Evolutionary conservation across 2,329 filamentous ascomycete genomes (phyloP).

Genomic region (Arthroderma sp.): DNA sequence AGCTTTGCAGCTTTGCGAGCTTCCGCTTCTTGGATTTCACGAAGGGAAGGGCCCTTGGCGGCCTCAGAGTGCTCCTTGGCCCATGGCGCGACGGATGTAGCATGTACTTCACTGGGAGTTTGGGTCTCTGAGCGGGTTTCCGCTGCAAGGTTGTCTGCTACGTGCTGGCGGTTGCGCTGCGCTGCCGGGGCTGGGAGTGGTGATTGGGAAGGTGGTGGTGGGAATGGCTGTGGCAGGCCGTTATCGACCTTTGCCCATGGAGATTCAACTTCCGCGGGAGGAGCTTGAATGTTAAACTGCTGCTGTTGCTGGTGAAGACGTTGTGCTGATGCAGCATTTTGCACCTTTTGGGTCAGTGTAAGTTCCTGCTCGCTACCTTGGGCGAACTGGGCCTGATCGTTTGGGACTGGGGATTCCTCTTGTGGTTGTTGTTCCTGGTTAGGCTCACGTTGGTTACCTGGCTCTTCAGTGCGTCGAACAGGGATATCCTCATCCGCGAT

Average conservation of each 20-base stretch:
- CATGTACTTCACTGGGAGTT: slow-evolving; percentile 55
- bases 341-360: slow-evolving; percentile 72
- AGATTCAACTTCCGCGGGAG: slow-evolving; percentile 30
- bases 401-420: not conserved
- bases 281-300: not conserved
- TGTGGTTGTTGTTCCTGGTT: slow-evolving; percentile 17
- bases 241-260: slow-evolving; percentile 50
- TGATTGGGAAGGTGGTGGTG: slow-evolving; percentile 61
- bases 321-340: slow-evolving; percentile 50
- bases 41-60: slow-evolving; percentile 78
- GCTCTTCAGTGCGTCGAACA: slow-evolving; percentile 27
- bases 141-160: slow-evolving; percentile 59
- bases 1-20: slow-evolving; percentile 83
- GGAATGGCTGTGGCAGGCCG: slow-evolving; percentile 57
- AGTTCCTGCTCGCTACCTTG: slow-evolving; percentile 44
- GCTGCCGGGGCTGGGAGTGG: slow-evolving; percentile 81
- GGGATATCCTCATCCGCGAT: slow-evolving; percentile 47
- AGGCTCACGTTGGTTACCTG: slow-evolving; percentile 31
- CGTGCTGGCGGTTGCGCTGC: slow-evolving; percentile 68
- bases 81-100: slow-evolving; percentile 82
- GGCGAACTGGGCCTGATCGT: slow-evolving; percentile 13
- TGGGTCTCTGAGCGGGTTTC: slow-evolving; percentile 63
- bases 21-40: slow-evolving; percentile 93
- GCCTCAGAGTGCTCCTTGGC: slow-evolving; percentile 66
- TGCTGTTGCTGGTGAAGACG: slow-evolving; percentile 26